Conservation (phyloP, 768 basidiomycete genomes). For the Crassisporium funariophilum region DNA sequence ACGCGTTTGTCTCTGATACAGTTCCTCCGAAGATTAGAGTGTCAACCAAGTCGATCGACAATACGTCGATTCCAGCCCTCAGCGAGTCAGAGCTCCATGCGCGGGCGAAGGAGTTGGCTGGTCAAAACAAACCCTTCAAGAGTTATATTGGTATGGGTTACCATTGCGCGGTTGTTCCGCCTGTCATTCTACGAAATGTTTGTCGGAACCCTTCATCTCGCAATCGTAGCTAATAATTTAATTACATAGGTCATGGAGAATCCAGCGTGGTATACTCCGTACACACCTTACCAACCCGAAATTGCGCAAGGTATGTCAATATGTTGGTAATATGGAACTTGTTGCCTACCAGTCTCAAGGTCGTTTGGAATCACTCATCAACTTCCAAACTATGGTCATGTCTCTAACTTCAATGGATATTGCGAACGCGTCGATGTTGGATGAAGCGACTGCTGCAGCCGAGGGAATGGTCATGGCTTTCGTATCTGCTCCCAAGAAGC, state of each 20-base stretch:
- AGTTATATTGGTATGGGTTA: slow-evolving; percentile 99
- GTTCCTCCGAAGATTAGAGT: slow-evolving; percentile 85
- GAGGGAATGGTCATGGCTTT: slow-evolving; percentile 98
- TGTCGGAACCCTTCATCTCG: slow-evolving; percentile 23
- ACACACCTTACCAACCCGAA: slow-evolving; percentile 96
- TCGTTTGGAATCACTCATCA: slow-evolving; percentile 93
- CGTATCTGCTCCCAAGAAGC: slow-evolving; percentile 62
- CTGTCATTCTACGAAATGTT: slow-evolving; percentile 91
- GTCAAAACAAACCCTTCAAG: slow-evolving; percentile 78
- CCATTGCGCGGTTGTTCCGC: slow-evolving; percentile 92
- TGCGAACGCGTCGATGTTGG: slow-evolving; percentile 92
- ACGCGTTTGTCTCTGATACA: slow-evolving; percentile 81
- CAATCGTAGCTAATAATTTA: slow-evolving; percentile 4
- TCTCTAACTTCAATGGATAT: slow-evolving; percentile 95
- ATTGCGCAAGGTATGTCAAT: slow-evolving; percentile 83
- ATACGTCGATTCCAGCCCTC: slow-evolving; percentile 69
- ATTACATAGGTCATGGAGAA: slow-evolving; percentile 91
- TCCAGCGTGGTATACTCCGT: slow-evolving; percentile 97
- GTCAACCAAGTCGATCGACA: slow-evolving; percentile 56
- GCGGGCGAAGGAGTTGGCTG: slow-evolving; percentile 76
- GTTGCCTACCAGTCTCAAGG: slow-evolving; percentile 46
- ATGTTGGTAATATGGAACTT: slow-evolving; percentile 1
- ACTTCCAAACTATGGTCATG: slow-evolving; percentile 96
- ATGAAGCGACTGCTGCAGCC: slow-evolving; percentile 93
- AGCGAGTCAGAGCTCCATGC: slow-evolving; percentile 85